Evolutionary conservation across 106 monocot genomes (phyloP), one percentile per base, ranked within the genome.

Genomic region (Dioscorea alata): DNA sequence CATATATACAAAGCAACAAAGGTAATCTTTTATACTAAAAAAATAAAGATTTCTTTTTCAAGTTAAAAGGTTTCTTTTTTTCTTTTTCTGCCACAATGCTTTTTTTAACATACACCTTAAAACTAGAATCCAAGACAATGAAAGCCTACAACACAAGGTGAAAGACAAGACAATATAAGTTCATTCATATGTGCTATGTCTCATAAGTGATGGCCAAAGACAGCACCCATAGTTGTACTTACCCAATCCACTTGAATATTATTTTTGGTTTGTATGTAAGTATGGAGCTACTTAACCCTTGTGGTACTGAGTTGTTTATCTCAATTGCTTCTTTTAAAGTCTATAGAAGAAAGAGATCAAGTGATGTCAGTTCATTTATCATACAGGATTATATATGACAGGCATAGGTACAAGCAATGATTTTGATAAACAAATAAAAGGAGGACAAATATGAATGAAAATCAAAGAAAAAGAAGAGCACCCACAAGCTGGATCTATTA

Each of bases 241-340:
- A 92, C 96, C 96, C 96, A 66, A 92, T 83, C 96, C 96, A 96
- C 76, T 85, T 89, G 76, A 96, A 96, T 23, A 96, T 89, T 51
- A 82, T 24, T 62, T 92, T 92, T 52, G 96, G 92, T 52, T 66
- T 82, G 54, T 76, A 80, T 20, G 96, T 92, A 72, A 92, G 92
- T 66, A 96, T 89, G 32, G 96, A 96, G 69, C 96, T 96, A 78
- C 96, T 96, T 71, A 92, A 76, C 57, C 96, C 96, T 86, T 96
- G 96, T 25, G 92, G 84, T 7, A 96, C 96, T 17, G 88, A 89
- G 64, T 96, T 96, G 77, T 96, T 96, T 33, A 92, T 84, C 50
- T 92, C 92, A 71, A 96, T 86, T 64, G 96, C 96, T 80, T 96
- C 96, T 32, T 86, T 89, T 74, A 96, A 74, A 61, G 82, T 88